Evolutionary conservation across 108 stramenopile genomes (phyloP), one percentile per base, ranked within the genome.

Genomic region (Schizochytrium sp.): DNA sequence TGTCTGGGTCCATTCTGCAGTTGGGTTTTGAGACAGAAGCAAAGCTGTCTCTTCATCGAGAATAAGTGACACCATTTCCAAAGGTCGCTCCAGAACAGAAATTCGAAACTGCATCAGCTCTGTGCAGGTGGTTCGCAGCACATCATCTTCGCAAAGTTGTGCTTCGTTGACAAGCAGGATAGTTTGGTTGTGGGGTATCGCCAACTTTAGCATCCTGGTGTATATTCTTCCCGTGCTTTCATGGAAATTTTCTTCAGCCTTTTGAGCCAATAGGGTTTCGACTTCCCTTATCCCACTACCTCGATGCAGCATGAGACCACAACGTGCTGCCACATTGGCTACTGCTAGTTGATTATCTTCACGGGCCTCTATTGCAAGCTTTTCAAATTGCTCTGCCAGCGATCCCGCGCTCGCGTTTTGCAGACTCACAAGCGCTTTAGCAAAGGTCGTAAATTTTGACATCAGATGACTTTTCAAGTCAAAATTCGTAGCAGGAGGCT

Each of bases 51-150:
- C 15, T 44, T 69, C 64, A 44, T 69, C 64, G 5, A 69, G 64
- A 44, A 69, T 69, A 44, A 69, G 28, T 3, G 64, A 69, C 5
- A 15, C 64, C 64, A 69, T 69, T 15, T 69, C 64, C 64, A 69
- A 38, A 1, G 7, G 42, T 7, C 64, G 64, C 64, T 69, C 64
- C 7, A 69, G 19, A 38, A 3, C 7, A 15, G 64, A 38, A 44
- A 69, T 15, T 38, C 64, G 64, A 44, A 69, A 38, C 10, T 38
- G 42, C 12, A 7, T 44, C 42, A 69, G 64, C 64, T 69, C 64
- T 8, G 8, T 12, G 28, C 64, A 69, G 8, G 44, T 44, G 8
- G 40, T 44, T 38, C 64, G 64, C 64, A 69, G 28, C 19, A 44
- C 15, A 38, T 69, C 64, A 2, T 69, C 64, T 15, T 7, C 64